phyloP scores from a whole-genome alignment of 805 yeast genomes.

The Lipomyces sp. region DNA sequence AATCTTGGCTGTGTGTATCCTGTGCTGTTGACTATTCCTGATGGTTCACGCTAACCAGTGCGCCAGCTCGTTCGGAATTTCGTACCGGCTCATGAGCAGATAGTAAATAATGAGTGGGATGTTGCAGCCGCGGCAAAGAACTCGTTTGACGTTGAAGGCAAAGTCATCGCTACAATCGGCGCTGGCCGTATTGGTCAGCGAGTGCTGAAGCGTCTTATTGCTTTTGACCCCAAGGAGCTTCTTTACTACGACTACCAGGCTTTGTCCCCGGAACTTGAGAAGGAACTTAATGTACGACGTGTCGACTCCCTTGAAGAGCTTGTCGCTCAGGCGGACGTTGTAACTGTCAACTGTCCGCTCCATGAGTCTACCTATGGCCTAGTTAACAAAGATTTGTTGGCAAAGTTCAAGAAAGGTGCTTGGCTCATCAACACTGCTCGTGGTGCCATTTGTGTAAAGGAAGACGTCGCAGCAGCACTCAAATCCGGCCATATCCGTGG shows the following conservation, averaged over 20 bases:
- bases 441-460: slow-evolving; percentile 75
- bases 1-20: slow-evolving; percentile 53
- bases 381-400: slow-evolving; percentile 65
- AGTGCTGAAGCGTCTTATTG: slow-evolving; percentile 69
- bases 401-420: slow-evolving; percentile 74
- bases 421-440: slow-evolving; percentile 79
- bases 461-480: slow-evolving; percentile 78
- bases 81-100: slow-evolving; percentile 77
- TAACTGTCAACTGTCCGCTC: slow-evolving; percentile 77
- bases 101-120: slow-evolving; percentile 67
- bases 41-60: not conserved
- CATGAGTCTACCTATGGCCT: slow-evolving; percentile 72
- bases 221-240: slow-evolving; percentile 76
- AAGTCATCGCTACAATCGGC: slow-evolving; percentile 79
- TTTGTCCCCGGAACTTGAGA: slow-evolving; percentile 62
- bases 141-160: slow-evolving; percentile 74
- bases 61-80: slow-evolving; percentile 66
- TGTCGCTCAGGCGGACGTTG: slow-evolving; percentile 70
- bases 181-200: slow-evolving; percentile 82
- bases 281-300: slow-evolving; percentile 70
- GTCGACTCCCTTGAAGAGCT: slow-evolving; percentile 57
- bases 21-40: not conserved
- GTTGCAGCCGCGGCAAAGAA: slow-evolving; percentile 77
- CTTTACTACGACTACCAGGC: slow-evolving; percentile 77
- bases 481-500: slow-evolving; percentile 71